A percentile compares a stretch with the other conserved stretches of the same genome.
Evolutionary conservation across 495 filamentous ascomycete species (phyloP).

Genomic region (Niebla homalea): DNA sequence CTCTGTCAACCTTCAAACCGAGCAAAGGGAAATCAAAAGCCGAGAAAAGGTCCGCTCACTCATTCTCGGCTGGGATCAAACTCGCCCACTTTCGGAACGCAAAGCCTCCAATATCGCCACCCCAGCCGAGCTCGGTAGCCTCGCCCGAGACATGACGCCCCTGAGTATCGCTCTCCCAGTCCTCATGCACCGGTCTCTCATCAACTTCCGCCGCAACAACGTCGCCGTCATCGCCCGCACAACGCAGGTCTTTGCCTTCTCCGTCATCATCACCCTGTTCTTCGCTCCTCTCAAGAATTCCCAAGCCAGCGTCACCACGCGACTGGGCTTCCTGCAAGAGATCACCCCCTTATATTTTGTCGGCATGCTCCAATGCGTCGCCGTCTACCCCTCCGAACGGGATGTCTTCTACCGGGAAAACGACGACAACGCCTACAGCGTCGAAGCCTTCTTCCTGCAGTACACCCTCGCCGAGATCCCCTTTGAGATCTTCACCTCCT

Average conservation of each 20-base stretch:
- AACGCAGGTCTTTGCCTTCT: slow-evolving; percentile 54
- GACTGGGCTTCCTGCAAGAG: slow-evolving; percentile 57
- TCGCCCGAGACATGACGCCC: slow-evolving; percentile 45
- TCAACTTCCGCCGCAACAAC: slow-evolving; percentile 57
- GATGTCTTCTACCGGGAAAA: slow-evolving; percentile 13
- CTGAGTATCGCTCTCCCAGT: slow-evolving; percentile 50
- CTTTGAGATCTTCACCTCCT: slow-evolving; percentile 47
- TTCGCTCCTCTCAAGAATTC: slow-evolving; percentile 57
- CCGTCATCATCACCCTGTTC: slow-evolving; percentile 52
- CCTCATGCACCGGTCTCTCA: slow-evolving; percentile 45
- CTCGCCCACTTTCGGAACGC: slow-evolving; percentile 15
- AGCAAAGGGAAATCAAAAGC: slow-evolving; percentile 41
- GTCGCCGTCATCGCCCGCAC: slow-evolving; percentile 47
- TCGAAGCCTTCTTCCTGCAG: slow-evolving; percentile 51
- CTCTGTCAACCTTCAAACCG: slow-evolving; percentile 56
- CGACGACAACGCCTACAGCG: slow-evolving; percentile 51
- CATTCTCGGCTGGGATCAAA: slow-evolving; percentile 38
- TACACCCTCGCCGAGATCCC: slow-evolving; percentile 57
- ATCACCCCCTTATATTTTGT: slow-evolving; percentile 60
- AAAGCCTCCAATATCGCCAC: slow-evolving; percentile 37
- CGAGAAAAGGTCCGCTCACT: slow-evolving; percentile 44
- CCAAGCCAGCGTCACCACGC: slow-evolving; percentile 54
- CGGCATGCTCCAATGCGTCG: slow-evolving; percentile 66
- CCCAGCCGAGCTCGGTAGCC: slow-evolving; percentile 54
- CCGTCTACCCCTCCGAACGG: slow-evolving; percentile 50